A percentile compares a stretch with the other conserved stretches of the same genome.
Conservation (phyloP, 129 eudicot genomes). For the Pulicaria dysenterica region DNA sequence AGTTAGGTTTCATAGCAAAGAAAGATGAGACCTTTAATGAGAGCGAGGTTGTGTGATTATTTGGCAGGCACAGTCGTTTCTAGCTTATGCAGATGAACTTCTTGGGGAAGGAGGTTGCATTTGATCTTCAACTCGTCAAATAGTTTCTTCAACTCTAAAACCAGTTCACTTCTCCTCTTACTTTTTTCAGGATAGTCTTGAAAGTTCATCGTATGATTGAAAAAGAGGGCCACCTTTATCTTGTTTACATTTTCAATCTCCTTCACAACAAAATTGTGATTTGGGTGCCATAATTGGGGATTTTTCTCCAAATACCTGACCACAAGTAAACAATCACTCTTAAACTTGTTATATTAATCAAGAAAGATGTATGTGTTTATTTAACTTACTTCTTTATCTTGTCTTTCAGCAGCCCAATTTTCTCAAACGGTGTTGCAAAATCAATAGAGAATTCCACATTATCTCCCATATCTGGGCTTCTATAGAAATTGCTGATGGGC, state of each 20-base stretch:
- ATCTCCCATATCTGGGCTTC: conserved; percentile 96
- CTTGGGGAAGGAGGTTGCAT: conserved; percentile 85
- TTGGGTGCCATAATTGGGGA: conserved; percentile 77
- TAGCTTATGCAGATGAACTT: conserved; percentile 50
- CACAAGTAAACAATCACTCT: conserved; percentile 8
- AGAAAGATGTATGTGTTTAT: conserved; percentile 7
- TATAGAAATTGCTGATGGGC: conserved; percentile 83
- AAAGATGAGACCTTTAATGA: conserved; percentile 27
- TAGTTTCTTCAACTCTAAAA: conserved; percentile 70
- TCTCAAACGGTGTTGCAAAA: conserved; percentile 69
- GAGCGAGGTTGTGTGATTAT: conserved; percentile 21
- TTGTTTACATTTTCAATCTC: conserved; percentile 90
- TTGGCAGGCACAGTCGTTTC: conserved; percentile 31
- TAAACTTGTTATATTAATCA: too few relatives aligned
- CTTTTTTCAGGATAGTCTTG: conserved; percentile 64
- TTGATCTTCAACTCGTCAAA: conserved; percentile 75
- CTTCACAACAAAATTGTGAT: conserved; percentile 74
- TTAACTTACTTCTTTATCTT: conserved; percentile 63
- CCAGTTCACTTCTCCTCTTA: conserved; percentile 65
- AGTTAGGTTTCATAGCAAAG: not conserved
- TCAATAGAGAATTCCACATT: conserved; percentile 70
- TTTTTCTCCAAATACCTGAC: conserved; percentile 79
- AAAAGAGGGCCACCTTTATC: conserved; percentile 69
- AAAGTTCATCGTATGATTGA: conserved; percentile 89
- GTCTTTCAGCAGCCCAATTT: conserved; percentile 67